Evolutionary conservation across 192 early-diverging fungal species (phyloP).

Genomic region (Obelidium mucronatum): DNA sequence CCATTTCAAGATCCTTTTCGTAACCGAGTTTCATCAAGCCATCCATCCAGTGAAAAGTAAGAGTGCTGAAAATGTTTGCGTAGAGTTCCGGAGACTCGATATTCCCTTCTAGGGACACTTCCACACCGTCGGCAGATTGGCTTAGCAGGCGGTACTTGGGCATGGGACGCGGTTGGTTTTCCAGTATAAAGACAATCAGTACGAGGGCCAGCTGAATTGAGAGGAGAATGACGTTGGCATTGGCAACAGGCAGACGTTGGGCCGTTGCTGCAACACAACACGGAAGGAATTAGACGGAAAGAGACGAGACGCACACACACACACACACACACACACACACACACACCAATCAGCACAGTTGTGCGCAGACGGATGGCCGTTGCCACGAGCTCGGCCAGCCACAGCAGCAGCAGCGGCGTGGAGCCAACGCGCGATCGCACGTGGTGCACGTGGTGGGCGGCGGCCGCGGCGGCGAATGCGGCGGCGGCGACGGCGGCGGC

Average conservation of each 20-base stretch:
- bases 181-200: slow-evolving; percentile 47
- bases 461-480: slow-evolving; percentile 44
- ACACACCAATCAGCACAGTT: slow-evolving; percentile 38
- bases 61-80: slow-evolving; percentile 82
- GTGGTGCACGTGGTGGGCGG: slow-evolving; percentile 58
- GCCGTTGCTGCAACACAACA: not conserved
- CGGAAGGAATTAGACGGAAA: slow-evolving; percentile 24
- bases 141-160: slow-evolving; percentile 3
- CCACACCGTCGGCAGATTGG: slow-evolving; percentile 5
- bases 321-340: no score
- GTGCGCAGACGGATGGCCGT: slow-evolving; percentile 51
- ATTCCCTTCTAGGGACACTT: not conserved
- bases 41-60: slow-evolving; percentile 93
- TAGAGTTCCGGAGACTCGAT: slow-evolving; percentile 73
- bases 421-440: slow-evolving; percentile 50
- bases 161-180: slow-evolving; percentile 50
- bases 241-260: not conserved
- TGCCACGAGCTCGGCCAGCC: slow-evolving; percentile 46
- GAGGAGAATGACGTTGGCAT: no score
- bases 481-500: slow-evolving; percentile 8
- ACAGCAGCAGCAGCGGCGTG: slow-evolving; percentile 63
- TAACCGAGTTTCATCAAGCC: slow-evolving; percentile 82
- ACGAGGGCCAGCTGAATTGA: slow-evolving; percentile 30
- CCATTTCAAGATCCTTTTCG: slow-evolving; percentile 72
- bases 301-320: no score